These are phyloP conservation scores for Seiridium unicorne DNA, from an alignment of 2,329 filamentous ascomycete genomes.

Conservation along the genomic window DNA sequence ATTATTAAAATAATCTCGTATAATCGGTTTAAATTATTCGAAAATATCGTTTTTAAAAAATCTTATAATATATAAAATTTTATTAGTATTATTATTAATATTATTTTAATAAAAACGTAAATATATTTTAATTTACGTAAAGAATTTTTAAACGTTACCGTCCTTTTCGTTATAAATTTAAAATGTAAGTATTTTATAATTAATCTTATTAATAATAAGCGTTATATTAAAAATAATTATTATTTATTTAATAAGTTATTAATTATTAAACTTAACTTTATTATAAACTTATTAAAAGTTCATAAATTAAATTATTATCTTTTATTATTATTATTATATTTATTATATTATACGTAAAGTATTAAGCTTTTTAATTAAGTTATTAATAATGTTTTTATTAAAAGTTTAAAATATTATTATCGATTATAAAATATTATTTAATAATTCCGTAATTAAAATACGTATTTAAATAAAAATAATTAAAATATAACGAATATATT, in stretches of 20 bases:
- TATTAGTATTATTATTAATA: neutral
- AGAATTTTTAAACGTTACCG: neutral
- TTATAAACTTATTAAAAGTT: neutral
- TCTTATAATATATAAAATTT: neutral
- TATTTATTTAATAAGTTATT: neutral
- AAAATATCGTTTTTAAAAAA: neutral
- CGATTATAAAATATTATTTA: neutral
- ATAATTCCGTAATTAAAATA: neutral
- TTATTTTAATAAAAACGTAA: neutral
- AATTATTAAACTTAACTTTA: neutral
- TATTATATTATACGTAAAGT: too few relatives aligned
- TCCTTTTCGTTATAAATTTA: neutral
- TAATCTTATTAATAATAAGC: too few relatives aligned
- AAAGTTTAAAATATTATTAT: neutral
- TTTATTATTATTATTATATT: neutral
- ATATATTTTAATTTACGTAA: neutral
- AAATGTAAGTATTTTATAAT: neutral
- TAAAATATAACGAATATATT: slow-evolving; percentile 2
- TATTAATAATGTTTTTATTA: neutral
- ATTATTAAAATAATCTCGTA: neutral
- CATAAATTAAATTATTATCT: neutral
- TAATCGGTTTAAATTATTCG: neutral
- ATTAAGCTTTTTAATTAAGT: neutral
- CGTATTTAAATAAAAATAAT: slow-evolving; percentile 2
- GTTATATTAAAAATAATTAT: neutral